These are phyloP conservation scores for Geotrichum candidum DNA, from an alignment of 1,139 yeast genomes.

Conservation along the genomic window DNA sequence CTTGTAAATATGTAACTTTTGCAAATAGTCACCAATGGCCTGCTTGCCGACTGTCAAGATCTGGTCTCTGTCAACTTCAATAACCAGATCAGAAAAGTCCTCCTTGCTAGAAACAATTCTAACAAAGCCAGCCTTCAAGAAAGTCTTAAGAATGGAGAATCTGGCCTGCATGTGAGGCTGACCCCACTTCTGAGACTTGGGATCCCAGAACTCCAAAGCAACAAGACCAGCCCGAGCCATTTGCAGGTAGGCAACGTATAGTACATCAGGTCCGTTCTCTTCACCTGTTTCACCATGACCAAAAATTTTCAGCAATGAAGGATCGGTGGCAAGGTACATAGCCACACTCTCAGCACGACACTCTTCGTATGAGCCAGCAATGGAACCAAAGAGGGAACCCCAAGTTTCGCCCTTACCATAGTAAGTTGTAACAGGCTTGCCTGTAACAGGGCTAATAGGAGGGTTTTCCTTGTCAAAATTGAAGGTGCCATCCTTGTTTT, in stretches of 20 bases:
- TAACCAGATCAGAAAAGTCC: slow-evolving; percentile 52
- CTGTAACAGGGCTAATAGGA: slow-evolving; percentile 49
- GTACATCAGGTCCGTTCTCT: slow-evolving; percentile 55
- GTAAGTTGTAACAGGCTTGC: slow-evolving; percentile 55
- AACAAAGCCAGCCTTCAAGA: slow-evolving; percentile 60
- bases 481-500: slow-evolving; percentile 55
- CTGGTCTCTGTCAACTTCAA: slow-evolving; percentile 54
- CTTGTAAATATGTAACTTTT: slow-evolving; percentile 69
- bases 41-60: slow-evolving; percentile 64
- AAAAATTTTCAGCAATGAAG: slow-evolving; percentile 62
- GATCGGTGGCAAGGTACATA: slow-evolving; percentile 66
- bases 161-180: slow-evolving; percentile 96
- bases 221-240: slow-evolving; percentile 87
- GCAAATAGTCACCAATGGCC: slow-evolving; percentile 66
- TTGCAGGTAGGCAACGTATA: slow-evolving; percentile 60
- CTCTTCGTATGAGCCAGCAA: slow-evolving; percentile 85
- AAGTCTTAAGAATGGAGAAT: slow-evolving; percentile 72
- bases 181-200: slow-evolving; percentile 76
- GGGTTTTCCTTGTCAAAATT: slow-evolving; percentile 63
- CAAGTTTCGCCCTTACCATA: slow-evolving; percentile 81
- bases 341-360: slow-evolving; percentile 92
- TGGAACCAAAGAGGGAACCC: slow-evolving; percentile 77
- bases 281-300: slow-evolving; percentile 45
- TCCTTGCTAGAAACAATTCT: slow-evolving; percentile 45
- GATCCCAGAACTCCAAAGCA: slow-evolving; percentile 84